Evolutionary conservation across 2,329 filamentous ascomycete genomes (phyloP).

Genomic region (Nothophaeocryptopus gaeumannii): DNA sequence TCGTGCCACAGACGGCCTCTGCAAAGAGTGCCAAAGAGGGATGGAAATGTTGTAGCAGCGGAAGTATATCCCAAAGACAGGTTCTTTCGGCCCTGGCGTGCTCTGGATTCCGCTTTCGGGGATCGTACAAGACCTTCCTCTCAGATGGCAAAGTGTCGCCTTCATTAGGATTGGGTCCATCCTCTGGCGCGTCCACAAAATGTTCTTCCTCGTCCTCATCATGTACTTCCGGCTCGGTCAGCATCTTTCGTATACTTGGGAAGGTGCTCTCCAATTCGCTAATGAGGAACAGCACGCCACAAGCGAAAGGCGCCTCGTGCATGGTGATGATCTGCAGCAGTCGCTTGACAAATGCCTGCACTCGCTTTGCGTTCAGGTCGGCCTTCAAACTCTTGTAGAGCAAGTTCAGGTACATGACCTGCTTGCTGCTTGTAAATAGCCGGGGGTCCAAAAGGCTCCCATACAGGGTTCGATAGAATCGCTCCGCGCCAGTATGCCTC

Average conservation of each 20-base stretch:
- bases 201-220: constrained; percentile 70
- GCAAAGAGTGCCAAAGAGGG: constrained; percentile 88
- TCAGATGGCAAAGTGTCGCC: constrained; percentile 16
- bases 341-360: constrained; percentile 94
- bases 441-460: constrained; percentile 91
- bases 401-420: constrained; percentile 90
- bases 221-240: constrained; percentile 75
- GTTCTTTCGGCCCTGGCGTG: constrained; percentile 90
- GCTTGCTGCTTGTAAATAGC: constrained; percentile 85
- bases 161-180: constrained; percentile 39
- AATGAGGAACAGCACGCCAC: constrained; percentile 86
- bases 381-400: constrained; percentile 83
- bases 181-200: constrained; percentile 64
- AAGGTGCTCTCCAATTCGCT: constrained; percentile 77
- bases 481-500: constrained; percentile 77
- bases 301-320: constrained; percentile 89
- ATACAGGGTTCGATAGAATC: constrained; percentile 93
- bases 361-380: constrained; percentile 83
- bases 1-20: constrained; percentile 64
- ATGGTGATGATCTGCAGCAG: constrained; percentile 82
- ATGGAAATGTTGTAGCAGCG: constrained; percentile 80
- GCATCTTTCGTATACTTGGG: constrained; percentile 72
- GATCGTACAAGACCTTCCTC: constrained; percentile 63
- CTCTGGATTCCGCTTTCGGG: constrained; percentile 85
- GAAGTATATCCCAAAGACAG: constrained; percentile 89